A percentile compares a stretch with the other conserved stretches of the same genome.
Conservation (phyloP, 768 basidiomycete species). For the Tylopilus balloui region DNA sequence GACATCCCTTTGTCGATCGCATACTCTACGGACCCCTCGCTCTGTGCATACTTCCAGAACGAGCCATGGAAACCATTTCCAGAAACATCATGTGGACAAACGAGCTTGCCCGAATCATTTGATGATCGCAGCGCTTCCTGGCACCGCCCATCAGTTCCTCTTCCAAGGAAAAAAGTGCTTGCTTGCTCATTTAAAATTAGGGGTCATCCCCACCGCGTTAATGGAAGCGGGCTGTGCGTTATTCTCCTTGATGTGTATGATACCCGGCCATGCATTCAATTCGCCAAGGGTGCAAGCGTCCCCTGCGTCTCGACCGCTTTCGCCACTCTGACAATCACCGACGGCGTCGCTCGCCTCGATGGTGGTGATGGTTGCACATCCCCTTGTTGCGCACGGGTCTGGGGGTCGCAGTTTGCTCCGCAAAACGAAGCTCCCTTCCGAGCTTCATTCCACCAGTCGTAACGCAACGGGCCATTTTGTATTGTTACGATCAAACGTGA, state of each 20-base stretch:
- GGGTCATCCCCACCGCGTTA: conserved; percentile 3
- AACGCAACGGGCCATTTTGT: conserved; percentile 2
- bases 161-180: background rate
- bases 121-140: conserved; percentile 8
- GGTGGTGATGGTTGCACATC: background rate
- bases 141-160: conserved; percentile 5
- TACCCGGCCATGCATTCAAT: background rate
- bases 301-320: background rate
- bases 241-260: background rate
- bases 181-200: background rate
- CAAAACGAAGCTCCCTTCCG: background rate
- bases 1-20: background rate
- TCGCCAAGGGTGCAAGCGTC: background rate
- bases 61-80: background rate
- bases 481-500: conserved; percentile 16
- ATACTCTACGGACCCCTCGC: background rate
- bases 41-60: background rate
- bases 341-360: background rate
- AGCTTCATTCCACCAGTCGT: background rate
- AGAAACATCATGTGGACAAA: background rate
- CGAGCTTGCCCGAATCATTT: background rate
- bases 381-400: background rate
- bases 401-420: too few species aligned
- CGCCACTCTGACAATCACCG: background rate
- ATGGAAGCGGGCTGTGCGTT: conserved; percentile 17